Evolutionary conservation across 2,329 filamentous ascomycete species (phyloP), one percentile per base, ranked within the genome.

Genomic region (Colletotrichum tabaci): DNA sequence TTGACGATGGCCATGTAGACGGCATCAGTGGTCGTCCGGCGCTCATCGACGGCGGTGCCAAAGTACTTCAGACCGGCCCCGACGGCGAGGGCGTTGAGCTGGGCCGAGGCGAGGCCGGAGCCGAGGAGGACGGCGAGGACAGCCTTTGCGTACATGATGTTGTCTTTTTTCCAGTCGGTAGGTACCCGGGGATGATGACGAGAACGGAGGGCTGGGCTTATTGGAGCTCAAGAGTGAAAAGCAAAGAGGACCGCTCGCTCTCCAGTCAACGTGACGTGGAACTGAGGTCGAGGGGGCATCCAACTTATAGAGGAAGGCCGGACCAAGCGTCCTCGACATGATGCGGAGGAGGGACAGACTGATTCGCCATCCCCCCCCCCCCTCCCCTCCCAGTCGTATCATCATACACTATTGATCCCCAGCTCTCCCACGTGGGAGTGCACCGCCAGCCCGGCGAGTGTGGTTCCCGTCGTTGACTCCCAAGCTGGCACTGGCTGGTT

Each of bases 11-110:
- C 78, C 52, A 87, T 81, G 76, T 92, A 92, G 53, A 84, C 78
- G 23, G 83, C 80, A 40, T 87, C 79, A 71, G 87, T 84, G 10
- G 79, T 77, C 18, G 66, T 71, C 46, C 46, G 56, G 23, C 69
- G 61, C 61, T 74, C 69, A 78, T 92, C 90, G 42, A 89, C 90
- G 2, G 90, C 90, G 1, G 89, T 87, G 62, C 90, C 90, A 67
- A 91, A 91, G 81, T 91, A 92, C 72, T 84, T 77, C 65, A 87
- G 81, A 4, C 88, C 89, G 35, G 87, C 85, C 64, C 84, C 82
- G 68, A 86, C 83, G 15, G 88, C 88, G 23, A 86, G 80, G 46
- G 82, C 77, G 75, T 88, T 80, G 16, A 90, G 83, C 72, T 84
- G 82, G 47, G 76, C 80, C 3, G 76, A 74, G 6, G 23, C 69